These are phyloP conservation scores for Baorangia bicolor DNA, from an alignment of 768 basidiomycete species.

Conservation along the genomic window DNA sequence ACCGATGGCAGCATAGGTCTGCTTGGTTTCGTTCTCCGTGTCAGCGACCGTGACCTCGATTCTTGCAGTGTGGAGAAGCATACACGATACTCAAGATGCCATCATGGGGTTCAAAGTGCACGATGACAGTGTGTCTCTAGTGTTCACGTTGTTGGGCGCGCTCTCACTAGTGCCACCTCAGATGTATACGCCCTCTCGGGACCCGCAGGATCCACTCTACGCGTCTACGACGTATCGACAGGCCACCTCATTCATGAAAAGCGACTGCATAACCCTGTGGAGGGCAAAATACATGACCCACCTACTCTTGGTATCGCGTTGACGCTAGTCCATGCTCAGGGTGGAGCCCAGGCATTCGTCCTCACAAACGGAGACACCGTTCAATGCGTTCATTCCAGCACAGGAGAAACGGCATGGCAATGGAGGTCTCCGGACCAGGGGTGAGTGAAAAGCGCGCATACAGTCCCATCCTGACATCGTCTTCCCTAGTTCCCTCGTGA, in stretches of 20 bases:
- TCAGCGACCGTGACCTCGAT: background rate
- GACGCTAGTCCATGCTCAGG: constrained; percentile 33
- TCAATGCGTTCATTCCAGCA: constrained; percentile 44
- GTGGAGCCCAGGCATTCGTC: constrained; percentile 36
- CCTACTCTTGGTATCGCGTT: constrained; percentile 55
- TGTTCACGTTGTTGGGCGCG: background rate
- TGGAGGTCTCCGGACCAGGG: constrained; percentile 70
- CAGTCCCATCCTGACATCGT: background rate
- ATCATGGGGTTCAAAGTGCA: constrained; percentile 63
- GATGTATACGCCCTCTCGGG: constrained; percentile 77
- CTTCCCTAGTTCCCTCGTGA: constrained; percentile 52
- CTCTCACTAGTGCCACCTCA: constrained; percentile 26
- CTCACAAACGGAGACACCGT: constrained; percentile 63
- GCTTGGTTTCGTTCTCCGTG: constrained; percentile 6
- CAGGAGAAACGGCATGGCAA: constrained; percentile 62
- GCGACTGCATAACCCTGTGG: constrained; percentile 47
- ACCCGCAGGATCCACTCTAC: constrained; percentile 63
- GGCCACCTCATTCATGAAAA: constrained; percentile 70
- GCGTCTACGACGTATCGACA: constrained; percentile 60
- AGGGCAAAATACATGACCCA: constrained; percentile 50
- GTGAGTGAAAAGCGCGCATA: constrained; percentile 39
- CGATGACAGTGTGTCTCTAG: constrained; percentile 49
- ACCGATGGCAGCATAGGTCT: constrained; percentile 70
- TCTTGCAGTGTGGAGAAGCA: constrained; percentile 72
- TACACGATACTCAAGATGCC: constrained; percentile 67